Percentiles rank a stretch among this genome's conserved stretches.
phyloP scores from a whole-genome alignment of 495 filamentous ascomycete species.

The Podospora sp. region DNA sequence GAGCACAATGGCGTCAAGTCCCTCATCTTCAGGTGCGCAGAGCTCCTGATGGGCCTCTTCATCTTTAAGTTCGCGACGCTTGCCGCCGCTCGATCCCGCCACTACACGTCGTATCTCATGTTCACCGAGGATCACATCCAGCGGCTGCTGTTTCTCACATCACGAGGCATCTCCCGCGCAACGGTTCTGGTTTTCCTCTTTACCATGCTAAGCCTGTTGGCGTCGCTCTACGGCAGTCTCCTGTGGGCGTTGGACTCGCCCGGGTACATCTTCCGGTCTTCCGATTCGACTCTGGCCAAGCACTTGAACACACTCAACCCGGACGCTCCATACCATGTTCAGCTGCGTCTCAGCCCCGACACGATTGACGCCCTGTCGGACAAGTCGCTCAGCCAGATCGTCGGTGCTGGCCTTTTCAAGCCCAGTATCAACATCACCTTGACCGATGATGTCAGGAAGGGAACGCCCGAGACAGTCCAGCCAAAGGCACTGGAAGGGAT shows the following conservation, averaged over 20 bases:
- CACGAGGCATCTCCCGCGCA: neutral
- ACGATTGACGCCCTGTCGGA: neutral
- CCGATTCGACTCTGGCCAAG: neutral
- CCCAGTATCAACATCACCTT: neutral
- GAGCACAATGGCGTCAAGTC: neutral
- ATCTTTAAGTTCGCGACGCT: neutral
- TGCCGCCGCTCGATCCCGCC: neutral
- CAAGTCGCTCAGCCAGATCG: neutral
- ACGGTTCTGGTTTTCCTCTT: neutral
- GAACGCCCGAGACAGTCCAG: neutral
- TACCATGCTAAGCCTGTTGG: neutral
- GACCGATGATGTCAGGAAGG: neutral
- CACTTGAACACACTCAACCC: neutral
- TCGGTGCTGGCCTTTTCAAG: neutral
- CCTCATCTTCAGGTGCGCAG: neutral
- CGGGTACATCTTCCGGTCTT: neutral
- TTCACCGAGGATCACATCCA: neutral
- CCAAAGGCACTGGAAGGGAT: neutral
- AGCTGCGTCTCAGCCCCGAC: neutral
- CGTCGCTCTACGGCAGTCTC: neutral
- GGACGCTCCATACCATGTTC: neutral
- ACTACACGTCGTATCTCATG: conserved; percentile 4
- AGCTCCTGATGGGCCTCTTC: conserved; percentile 3
- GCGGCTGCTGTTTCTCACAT: neutral
- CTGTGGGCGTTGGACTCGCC: neutral